A percentile compares a stretch with the other conserved stretches of the same genome.
These are phyloP conservation scores for Backusella luteola DNA, from an alignment of 192 early-diverging fungal genomes.

Conservation along the genomic window DNA sequence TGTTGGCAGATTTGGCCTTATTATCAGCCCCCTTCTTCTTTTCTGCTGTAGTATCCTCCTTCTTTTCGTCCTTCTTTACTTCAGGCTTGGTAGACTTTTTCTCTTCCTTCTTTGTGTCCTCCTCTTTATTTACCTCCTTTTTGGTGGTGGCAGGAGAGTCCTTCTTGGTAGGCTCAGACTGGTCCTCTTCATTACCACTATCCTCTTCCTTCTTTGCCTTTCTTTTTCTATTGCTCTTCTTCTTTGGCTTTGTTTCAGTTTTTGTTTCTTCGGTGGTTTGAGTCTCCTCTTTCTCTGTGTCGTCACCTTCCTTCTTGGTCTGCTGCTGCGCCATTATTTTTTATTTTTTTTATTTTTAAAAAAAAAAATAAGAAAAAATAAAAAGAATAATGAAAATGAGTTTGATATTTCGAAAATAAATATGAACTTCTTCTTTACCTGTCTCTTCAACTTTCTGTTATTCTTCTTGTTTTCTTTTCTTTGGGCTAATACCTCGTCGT, in stretches of 20 bases:
- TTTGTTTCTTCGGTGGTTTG: not conserved
- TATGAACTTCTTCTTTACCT: not conserved
- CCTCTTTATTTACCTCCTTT: not conserved
- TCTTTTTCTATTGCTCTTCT: conserved; percentile 10
- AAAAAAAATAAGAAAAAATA: too few relatives aligned
- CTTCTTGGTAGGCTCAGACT: not conserved
- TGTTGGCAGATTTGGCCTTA: not conserved
- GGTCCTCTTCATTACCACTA: not conserved
- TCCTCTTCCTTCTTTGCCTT: not conserved
- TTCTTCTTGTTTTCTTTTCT: not conserved
- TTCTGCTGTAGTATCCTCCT: not conserved
- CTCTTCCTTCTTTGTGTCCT: not conserved
- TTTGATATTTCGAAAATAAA: not conserved
- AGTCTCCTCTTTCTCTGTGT: not conserved
- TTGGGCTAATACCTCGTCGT: not conserved
- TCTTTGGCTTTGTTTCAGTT: conserved; percentile 1
- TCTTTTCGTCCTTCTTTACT: not conserved
- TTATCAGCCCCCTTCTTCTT: not conserved
- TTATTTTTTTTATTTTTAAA: too few relatives aligned
- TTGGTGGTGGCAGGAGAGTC: not conserved
- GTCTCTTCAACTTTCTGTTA: not conserved
- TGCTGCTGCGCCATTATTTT: not conserved
- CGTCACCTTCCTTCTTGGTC: not conserved
- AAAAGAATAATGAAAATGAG: not conserved
- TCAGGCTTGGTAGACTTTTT: not conserved